Percentiles rank a stretch among this genome's conserved stretches.
phyloP scores from a whole-genome alignment of 345 rosid species.

The rapeseed (Brassica napus) region Da-Ae NC_063450.1:36490001-36490500 shows the following conservation, averaged over 20 bases:
- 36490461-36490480: neutral
- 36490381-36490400: constrained; percentile 16
- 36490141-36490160: neutral
- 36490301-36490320: constrained; percentile 13
- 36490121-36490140: neutral
- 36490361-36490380: constrained; percentile 34
- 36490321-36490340: constrained; percentile 22
- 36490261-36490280: neutral
- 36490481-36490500: neutral
- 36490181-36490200: neutral
- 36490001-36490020: neutral
- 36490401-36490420: constrained; percentile 4
- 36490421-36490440: constrained; percentile 11
- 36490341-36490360: constrained; percentile 15
- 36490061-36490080: neutral
- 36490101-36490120: neutral
- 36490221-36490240: neutral
- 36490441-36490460: neutral
- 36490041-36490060: neutral
- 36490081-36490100: neutral
- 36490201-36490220: neutral
- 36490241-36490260: neutral
- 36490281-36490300: neutral
- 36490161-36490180: neutral
- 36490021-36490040: neutral